Evolutionary conservation across 441 rosid genomes (phyloP).

Genomic region (Eutrema salsugineum): DNA sequence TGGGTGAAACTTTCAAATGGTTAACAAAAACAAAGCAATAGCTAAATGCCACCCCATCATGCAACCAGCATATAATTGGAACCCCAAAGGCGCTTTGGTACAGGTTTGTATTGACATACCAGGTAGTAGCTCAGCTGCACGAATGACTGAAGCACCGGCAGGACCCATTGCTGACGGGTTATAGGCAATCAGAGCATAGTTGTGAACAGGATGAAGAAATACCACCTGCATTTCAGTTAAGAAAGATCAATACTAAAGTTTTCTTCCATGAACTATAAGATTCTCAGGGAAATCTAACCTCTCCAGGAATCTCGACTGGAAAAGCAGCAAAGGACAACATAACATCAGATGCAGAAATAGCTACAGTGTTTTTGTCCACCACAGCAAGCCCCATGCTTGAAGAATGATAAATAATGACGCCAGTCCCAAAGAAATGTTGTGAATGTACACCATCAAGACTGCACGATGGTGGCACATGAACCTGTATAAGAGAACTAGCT

Average conservation of each 20-base stretch:
- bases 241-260: slow-evolving; percentile 27
- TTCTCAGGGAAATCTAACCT: slow-evolving; percentile 47
- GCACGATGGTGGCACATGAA: slow-evolving; percentile 92
- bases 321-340: slow-evolving; percentile 96
- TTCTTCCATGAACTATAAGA: slow-evolving; percentile 5
- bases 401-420: slow-evolving; percentile 89
- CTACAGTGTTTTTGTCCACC: slow-evolving; percentile 91
- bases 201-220: slow-evolving; percentile 97
- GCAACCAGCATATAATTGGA: not conserved
- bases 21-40: not conserved
- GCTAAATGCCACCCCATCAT: not conserved
- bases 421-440: slow-evolving; percentile 84
- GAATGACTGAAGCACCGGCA: slow-evolving; percentile 68
- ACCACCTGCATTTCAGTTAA: slow-evolving; percentile 61
- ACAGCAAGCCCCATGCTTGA: slow-evolving; percentile 84
- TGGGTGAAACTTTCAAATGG: slow-evolving; percentile 1
- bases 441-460: slow-evolving; percentile 95
- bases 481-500: slow-evolving; percentile 47
- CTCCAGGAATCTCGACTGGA: slow-evolving; percentile 97
- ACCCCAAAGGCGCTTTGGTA: not conserved
- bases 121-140: slow-evolving; percentile 89
- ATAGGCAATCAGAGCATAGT: slow-evolving; percentile 91
- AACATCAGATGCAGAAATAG: slow-evolving; percentile 86
- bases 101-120: slow-evolving; percentile 45
- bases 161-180: slow-evolving; percentile 79